Conservation (phyloP, 768 basidiomycete genomes). For the Sarcomyxa edulis region DNA sequence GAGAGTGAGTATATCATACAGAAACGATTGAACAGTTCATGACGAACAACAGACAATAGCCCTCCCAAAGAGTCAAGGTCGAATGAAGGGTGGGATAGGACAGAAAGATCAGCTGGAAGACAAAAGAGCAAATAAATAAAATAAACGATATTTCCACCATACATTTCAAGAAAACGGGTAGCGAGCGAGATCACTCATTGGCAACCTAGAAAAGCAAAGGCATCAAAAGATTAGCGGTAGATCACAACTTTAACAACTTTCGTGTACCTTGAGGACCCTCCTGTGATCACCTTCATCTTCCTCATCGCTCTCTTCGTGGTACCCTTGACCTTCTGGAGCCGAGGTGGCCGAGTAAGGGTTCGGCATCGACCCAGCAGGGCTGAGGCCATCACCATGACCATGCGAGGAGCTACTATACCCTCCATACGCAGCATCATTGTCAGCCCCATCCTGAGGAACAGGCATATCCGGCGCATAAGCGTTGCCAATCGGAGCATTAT, state of each 20-base stretch:
- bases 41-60: too few species aligned
- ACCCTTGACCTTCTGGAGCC: constrained; percentile 2
- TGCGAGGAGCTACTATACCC: background rate
- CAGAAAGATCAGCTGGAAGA: too few species aligned
- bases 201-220: constrained; percentile 15
- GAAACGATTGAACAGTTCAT: too few species aligned
- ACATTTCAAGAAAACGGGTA: too few species aligned
- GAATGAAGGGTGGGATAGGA: too few species aligned
- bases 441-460: background rate
- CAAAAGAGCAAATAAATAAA: too few species aligned
- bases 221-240: background rate
- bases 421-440: constrained; percentile 2
- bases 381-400: background rate
- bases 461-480: background rate
- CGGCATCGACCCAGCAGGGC: constrained; percentile 4
- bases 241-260: constrained; percentile 28
- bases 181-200: constrained; percentile 13
- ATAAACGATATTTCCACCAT: too few species aligned
- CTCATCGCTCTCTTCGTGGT: constrained; percentile 8
- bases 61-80: too few species aligned
- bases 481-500: too few species aligned
- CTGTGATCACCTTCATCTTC: constrained; percentile 15
- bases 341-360: constrained; percentile 9
- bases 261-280: constrained; percentile 21
- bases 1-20: too few species aligned